Base-by-base conservation (phyloP, 2,329 filamentous ascomycete genomes). In the Fusarium sp. region DNA sequence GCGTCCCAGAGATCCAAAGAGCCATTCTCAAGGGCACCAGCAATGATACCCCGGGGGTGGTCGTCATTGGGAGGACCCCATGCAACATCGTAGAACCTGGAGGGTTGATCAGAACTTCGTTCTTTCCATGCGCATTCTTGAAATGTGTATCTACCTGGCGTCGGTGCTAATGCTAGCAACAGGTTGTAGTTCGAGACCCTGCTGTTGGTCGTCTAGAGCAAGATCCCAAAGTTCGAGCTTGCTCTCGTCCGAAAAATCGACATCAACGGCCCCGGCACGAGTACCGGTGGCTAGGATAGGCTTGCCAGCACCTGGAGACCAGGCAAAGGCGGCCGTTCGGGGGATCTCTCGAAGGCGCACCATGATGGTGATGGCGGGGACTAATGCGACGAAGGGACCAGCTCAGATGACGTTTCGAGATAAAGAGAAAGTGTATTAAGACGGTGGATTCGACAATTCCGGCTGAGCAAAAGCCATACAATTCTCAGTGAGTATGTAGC, bases 211-310 rank as follows among this genome's bases (percentile, higher is more conserved):
- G 80, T 97, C 93, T 72, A 98, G 86, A 77, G 89, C 91, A 72
- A 99, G 86, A 81, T 98, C 94, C 96, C 96, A 99, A 65, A 99
- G 86, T 84, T 99, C 96, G 60, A 99, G 85, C 83, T 95, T 95
- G 69, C 94, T 98, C 80, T 98, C 95, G 80, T 96, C 96, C 28
- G 96, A 98, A 82, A 99, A 99, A 81, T 98, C 95, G 74, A 93
- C 95, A 81, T 97, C 94, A 42, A 99, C 94, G 75, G 96, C 96
- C 69, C 96, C 96, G 66, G 96, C 95, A 74, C 95, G 91, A 46
- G 96, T 99, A 75, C 96, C 96, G 28, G 96, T 99, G 64, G 94
- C 95, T 70, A 99, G 86, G 73, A 97, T 86, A 74, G 95, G 94
- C 73, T 91, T 89, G 39, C 88, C 87, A 51, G 93, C 84, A 74